Base-by-base conservation (phyloP, 1,284 basidiomycete genomes). In the Puccinia novopanici region DNA sequence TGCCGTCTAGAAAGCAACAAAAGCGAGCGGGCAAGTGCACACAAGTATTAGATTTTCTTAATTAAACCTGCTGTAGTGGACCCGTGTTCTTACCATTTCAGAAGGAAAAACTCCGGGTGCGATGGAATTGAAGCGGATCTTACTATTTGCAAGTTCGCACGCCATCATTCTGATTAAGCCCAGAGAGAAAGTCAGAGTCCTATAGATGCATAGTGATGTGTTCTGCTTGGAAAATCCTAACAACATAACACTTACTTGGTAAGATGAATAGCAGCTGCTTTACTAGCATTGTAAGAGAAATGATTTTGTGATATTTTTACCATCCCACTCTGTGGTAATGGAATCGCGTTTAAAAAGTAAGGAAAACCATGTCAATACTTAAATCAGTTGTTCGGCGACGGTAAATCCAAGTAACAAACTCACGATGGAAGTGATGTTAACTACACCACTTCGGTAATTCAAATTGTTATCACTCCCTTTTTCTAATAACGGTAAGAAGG, bases 41-140 rank as follows among this genome's bases (percentile, higher is more conserved):
- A n/a, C 37, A 19, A 27, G 19, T 3, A 54, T 71, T 15, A 54
- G 40, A n/a, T n/a, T 48, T 48, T 40, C 10, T 45, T 12, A 30
- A 65, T 42, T 42, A 34, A 37, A 27, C 1, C 17, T 24, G 13
- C 15, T 50, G 34, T 19, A 52, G 15, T 37, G 48, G 40, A 22
- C 19, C 27, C 40, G 19, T 0, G n/a, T 5, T 13, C 48, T 78
- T 57, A 80, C 70, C 84, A 83, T 83, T 80, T 83, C 81, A 45
- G 81, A 82, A 15, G 83, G 82, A 55, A 82, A 84, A 19, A 84
- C 82, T 22, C 83, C 84, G 6, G 84, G 84, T 13, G 83, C 82
- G 24, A 85, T 82, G 3, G 82, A 82, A 54, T 84, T 84, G 82
- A 84, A 83, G 61, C 74, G 68, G 34, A 75, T 57, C 1, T 55